phyloP scores from a whole-genome alignment of 305 asterid species.

The Fraxinus floribunda region DNA sequence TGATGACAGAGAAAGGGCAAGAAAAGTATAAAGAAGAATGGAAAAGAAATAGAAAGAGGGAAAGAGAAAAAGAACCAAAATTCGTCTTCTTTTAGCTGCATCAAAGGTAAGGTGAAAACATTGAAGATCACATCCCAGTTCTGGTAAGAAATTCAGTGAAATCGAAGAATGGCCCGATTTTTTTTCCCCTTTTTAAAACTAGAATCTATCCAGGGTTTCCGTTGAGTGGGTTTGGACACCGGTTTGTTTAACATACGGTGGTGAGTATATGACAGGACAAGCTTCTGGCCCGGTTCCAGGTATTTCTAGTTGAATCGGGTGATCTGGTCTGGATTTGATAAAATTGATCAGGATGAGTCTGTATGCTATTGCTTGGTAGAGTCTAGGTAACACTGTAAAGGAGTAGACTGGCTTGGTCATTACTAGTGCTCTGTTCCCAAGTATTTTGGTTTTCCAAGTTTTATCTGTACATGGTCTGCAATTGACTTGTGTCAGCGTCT shows the following conservation, averaged over 20 bases:
- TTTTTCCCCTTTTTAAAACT: neutral
- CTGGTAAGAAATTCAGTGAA: neutral
- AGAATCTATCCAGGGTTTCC: neutral
- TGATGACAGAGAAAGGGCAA: neutral
- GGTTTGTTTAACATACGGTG: neutral
- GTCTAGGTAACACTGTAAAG: neutral
- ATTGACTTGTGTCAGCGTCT: conserved; percentile 11
- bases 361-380: neutral
- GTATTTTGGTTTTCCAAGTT: neutral
- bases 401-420: neutral
- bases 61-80: neutral
- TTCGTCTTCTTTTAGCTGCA: neutral
- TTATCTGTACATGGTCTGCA: conserved; percentile 5
- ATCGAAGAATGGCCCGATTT: neutral
- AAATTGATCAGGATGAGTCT: neutral
- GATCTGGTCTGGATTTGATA: neutral
- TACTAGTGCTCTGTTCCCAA: neutral
- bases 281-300: neutral
- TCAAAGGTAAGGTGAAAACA: conserved; percentile 4
- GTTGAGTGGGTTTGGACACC: neutral
- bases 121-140: neutral
- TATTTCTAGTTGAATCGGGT: neutral
- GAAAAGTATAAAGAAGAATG: neutral
- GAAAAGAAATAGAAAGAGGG: neutral
- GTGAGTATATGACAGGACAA: neutral